phyloP scores from a whole-genome alignment of 495 filamentous ascomycete species.

The Penicillium subrubescens region DNA sequence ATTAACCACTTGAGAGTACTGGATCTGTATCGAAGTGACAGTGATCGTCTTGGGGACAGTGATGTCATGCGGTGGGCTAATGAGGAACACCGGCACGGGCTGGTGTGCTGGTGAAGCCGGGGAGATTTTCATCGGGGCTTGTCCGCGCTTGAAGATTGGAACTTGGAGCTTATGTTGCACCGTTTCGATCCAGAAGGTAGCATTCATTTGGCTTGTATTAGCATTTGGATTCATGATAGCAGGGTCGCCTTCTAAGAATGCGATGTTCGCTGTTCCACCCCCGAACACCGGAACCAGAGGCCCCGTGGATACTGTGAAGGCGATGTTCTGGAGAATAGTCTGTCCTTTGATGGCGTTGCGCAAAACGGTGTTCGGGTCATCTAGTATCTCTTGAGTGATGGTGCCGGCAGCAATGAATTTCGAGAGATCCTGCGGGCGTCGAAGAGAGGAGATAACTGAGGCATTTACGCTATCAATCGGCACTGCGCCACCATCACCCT shows the following conservation, averaged over 20 bases:
- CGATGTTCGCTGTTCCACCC: slow-evolving; percentile 5
- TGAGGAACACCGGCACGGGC: background rate
- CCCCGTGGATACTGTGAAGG: background rate
- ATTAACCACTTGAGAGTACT: slow-evolving; percentile 3
- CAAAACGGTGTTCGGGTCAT: slow-evolving; percentile 5
- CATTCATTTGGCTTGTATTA: slow-evolving; percentile 1
- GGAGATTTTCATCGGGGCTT: slow-evolving; percentile 7
- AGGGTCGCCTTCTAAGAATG: slow-evolving; percentile 5
- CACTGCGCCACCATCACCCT: background rate
- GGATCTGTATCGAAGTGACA: slow-evolving; percentile 7
- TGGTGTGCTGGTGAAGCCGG: background rate
- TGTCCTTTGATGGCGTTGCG: slow-evolving; percentile 7
- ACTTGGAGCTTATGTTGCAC: slow-evolving; percentile 3
- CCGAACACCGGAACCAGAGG: slow-evolving; percentile 3
- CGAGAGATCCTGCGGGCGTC: slow-evolving; percentile 4
- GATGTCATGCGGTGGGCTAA: slow-evolving; percentile 4
- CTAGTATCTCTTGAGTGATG: slow-evolving; percentile 4
- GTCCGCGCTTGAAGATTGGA: slow-evolving; percentile 6
- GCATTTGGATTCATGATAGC: slow-evolving; percentile 2
- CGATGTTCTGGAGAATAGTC: slow-evolving; percentile 5
- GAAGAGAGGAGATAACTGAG: background rate
- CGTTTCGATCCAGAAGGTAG: slow-evolving; percentile 9
- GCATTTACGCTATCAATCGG: background rate
- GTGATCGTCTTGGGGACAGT: slow-evolving; percentile 4
- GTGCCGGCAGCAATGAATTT: slow-evolving; percentile 9